Base-by-base conservation (phyloP, 352 stramenopile species). In the Aphanomyces euteiches region DNA sequence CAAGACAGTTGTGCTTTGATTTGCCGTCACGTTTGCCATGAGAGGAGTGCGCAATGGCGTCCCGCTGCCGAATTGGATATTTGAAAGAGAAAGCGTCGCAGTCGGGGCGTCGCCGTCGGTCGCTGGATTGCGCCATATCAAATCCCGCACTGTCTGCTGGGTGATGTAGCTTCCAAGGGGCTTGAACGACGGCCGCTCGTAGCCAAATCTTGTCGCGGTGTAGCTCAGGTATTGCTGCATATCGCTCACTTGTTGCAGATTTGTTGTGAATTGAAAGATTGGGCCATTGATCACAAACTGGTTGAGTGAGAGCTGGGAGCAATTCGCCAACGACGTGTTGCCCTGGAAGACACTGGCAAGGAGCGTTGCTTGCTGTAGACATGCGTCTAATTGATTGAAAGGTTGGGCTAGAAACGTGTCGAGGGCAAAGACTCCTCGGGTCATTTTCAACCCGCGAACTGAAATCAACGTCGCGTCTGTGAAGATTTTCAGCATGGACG, bases 401-500 rank as follows among this genome's bases (percentile, higher is more conserved):
- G 64, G 64, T 41, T 70, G 64, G 10, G 64, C 43, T 28, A 70
- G 28, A 36, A 47, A 70, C 54, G 40, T 21, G 39, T 70, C 43
- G 19, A 70, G 64, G 7, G 47, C 45, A 21, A 70, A 10, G 13
- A 70, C 64, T 28, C 64, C 64, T 8, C 64, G 64, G 3, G 64
- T 50, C 34, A 70, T 8, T 2, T 47, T 34, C 19, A 64, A 1
- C 7, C 47, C 47, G 54, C 48, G 8, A 37, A 70, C 7, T 10
- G 4, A 21, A 3, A 47, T 38, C 6, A 43, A 2, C 10, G 64
- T 61, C 40, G 7, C 3, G 54, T 70, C 64, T 6, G 53, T 70
- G 5, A 48, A 70, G 7, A n/a, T 17, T 7, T 7, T 8, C 15
- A 61, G 8, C 7, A 45, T 54, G 2, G 43, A 43, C 1, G 12